Percentiles rank a stretch among this genome's conserved stretches.
Evolutionary conservation across 2,329 filamentous ascomycete genomes (phyloP).

Genomic region (Xylariales sp.): DNA sequence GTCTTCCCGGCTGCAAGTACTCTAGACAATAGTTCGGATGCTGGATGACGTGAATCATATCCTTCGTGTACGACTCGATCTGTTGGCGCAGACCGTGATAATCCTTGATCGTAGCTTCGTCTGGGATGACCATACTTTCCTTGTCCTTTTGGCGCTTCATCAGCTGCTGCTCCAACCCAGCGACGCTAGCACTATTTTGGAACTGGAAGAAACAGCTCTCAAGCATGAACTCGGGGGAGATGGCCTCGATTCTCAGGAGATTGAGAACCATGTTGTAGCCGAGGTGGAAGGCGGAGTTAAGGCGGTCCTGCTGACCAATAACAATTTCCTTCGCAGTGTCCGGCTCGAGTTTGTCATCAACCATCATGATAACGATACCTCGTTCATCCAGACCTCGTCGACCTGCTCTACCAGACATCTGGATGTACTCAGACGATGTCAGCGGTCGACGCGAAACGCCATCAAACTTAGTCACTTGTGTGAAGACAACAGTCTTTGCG

Average conservation of each 20-base stretch:
- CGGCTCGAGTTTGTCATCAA: conserved; percentile 93
- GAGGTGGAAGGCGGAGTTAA: conserved; percentile 96
- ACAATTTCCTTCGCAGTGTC: conserved; percentile 92
- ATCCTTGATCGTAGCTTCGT: conserved; percentile 85
- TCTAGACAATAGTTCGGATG: conserved; percentile 82
- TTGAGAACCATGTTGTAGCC: conserved; percentile 99
- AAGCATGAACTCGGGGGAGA: conserved; percentile 98
- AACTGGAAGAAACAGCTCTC: conserved; percentile 98
- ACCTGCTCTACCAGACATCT: conserved; percentile 97
- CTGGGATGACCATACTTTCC: conserved; percentile 69
- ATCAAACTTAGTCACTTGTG: conserved; percentile 92
- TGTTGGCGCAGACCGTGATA: conserved; percentile 90
- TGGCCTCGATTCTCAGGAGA: conserved; percentile 94
- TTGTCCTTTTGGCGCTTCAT: conserved; percentile 72
- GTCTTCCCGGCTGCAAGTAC: conserved; percentile 81
- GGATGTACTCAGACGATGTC: conserved; percentile 93
- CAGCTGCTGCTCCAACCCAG: conserved; percentile 76
- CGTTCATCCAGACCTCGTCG: conserved; percentile 95
- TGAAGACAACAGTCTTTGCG: conserved; percentile 98
- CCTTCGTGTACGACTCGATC: conserved; percentile 74
- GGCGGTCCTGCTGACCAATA: conserved; percentile 90
- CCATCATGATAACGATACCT: conserved; percentile 99
- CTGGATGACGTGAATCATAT: conserved; percentile 88
- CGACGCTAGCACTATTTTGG: conserved; percentile 87
- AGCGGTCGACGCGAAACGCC: conserved; percentile 76